Conservation (phyloP, 768 basidiomycete species). For the Tylopilus cervinicoccineus region DNA sequence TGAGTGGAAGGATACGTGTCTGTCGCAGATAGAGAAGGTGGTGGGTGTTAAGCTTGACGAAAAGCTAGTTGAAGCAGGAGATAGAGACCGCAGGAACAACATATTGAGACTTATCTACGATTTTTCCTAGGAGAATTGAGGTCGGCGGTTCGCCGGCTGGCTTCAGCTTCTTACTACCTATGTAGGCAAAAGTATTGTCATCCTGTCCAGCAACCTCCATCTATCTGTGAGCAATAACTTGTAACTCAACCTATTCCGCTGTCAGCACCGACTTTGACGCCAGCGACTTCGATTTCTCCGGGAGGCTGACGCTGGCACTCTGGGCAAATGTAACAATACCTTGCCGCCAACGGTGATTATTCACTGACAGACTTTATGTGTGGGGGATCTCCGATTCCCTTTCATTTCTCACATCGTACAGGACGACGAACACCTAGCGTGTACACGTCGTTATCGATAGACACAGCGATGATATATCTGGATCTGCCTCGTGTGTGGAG, state of each 20-base stretch:
- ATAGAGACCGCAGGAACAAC: background rate
- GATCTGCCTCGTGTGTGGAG: constrained; percentile 21
- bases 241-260: too few relatives aligned
- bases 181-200: too few relatives aligned
- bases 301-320: too few relatives aligned
- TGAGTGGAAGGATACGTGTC: constrained; percentile 1
- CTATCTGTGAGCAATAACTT: too few relatives aligned
- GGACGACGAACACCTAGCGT: background rate
- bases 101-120: constrained; percentile 5
- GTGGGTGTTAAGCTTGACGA: background rate
- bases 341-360: too few relatives aligned
- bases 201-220: too few relatives aligned
- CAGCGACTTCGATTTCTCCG: background rate
- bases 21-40: too few relatives aligned
- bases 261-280: background rate
- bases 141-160: background rate
- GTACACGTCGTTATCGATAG: background rate
- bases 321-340: too few relatives aligned
- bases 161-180: too few relatives aligned
- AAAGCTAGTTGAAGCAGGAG: constrained; percentile 3
- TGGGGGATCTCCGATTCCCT: too few relatives aligned
- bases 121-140: background rate
- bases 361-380: too few relatives aligned
- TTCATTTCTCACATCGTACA: background rate
- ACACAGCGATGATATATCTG: constrained; percentile 15